phyloP scores from a whole-genome alignment of 495 filamentous ascomycete genomes.

The Neurospora sp. region DNA sequence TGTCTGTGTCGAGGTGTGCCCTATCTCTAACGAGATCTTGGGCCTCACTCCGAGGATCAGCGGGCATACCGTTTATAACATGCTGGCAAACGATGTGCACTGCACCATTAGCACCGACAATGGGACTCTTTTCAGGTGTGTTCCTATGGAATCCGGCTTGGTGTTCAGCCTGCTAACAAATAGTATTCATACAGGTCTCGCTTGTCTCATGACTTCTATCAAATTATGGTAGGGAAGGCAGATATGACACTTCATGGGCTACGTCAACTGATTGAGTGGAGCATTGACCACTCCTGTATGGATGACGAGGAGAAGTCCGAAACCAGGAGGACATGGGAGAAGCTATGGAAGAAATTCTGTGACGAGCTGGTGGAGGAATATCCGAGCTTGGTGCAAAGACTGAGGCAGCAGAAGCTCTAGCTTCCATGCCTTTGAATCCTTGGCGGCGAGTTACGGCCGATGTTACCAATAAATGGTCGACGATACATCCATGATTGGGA shows the following conservation, averaged over 20 bases:
- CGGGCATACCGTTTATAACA: conserved; percentile 38
- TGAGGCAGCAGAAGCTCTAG: background rate
- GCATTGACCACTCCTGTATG: conserved; percentile 43
- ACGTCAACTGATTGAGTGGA: conserved; percentile 45
- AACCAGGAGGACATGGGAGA: conserved; percentile 30
- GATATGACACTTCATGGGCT: conserved; percentile 43
- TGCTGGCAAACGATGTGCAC: conserved; percentile 42
- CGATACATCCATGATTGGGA: background rate
- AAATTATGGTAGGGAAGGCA: conserved; percentile 41
- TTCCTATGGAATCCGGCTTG: background rate
- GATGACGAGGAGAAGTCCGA: conserved; percentile 19
- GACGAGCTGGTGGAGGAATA: conserved; percentile 20
- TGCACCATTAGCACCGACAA: conserved; percentile 47
- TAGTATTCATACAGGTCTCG: conserved; percentile 29
- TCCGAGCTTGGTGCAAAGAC: background rate
- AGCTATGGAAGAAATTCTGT: conserved; percentile 36
- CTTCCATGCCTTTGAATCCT: background rate
- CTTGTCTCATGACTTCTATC: conserved; percentile 48
- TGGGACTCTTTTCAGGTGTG: conserved; percentile 42
- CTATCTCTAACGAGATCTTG: conserved; percentile 77
- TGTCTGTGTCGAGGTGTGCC: conserved; percentile 81
- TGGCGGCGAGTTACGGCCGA: background rate
- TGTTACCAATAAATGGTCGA: background rate
- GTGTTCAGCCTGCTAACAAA: background rate
- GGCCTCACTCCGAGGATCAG: conserved; percentile 37